These are phyloP conservation scores for Blastomyces silverae DNA, from an alignment of 2,329 filamentous ascomycete species.

Conservation along the genomic window DNA sequence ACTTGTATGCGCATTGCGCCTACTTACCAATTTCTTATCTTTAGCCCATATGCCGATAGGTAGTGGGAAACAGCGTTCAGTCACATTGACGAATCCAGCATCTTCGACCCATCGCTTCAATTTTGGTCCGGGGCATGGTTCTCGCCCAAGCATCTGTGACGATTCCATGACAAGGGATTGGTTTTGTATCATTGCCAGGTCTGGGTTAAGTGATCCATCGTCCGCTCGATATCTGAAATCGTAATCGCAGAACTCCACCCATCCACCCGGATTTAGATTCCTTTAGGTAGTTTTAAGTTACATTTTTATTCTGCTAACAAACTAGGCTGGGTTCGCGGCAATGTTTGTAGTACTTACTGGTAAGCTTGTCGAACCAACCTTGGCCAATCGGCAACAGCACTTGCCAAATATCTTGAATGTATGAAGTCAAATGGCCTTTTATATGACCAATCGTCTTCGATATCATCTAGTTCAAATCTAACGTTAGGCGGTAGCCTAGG, in stretches of 20 bases:
- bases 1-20: not conserved
- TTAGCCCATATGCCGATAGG: slow-evolving; percentile 20
- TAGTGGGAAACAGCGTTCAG: slow-evolving; percentile 14
- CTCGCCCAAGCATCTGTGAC: slow-evolving; percentile 22
- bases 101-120: slow-evolving; percentile 18
- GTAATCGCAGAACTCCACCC: slow-evolving; percentile 37
- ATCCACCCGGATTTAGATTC: slow-evolving; percentile 26
- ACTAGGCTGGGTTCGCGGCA: not conserved
- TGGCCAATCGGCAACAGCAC: slow-evolving; percentile 49
- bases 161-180: slow-evolving; percentile 24
- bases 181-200: slow-evolving; percentile 13
- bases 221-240: slow-evolving; percentile 28
- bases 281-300: not conserved
- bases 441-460: slow-evolving; percentile 54
- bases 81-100: slow-evolving; percentile 19
- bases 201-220: slow-evolving; percentile 24
- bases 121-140: slow-evolving; percentile 17
- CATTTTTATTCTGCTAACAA: not conserved
- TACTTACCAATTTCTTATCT: slow-evolving; percentile 15
- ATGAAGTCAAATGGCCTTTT: slow-evolving; percentile 52
- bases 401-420: slow-evolving; percentile 47
- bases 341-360: slow-evolving; percentile 17
- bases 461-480: slow-evolving; percentile 56
- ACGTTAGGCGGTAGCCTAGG: slow-evolving; percentile 54
- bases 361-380: slow-evolving; percentile 42